Conservation (phyloP, 2,329 filamentous ascomycete genomes). For the Xylariaceae sp. region DNA sequence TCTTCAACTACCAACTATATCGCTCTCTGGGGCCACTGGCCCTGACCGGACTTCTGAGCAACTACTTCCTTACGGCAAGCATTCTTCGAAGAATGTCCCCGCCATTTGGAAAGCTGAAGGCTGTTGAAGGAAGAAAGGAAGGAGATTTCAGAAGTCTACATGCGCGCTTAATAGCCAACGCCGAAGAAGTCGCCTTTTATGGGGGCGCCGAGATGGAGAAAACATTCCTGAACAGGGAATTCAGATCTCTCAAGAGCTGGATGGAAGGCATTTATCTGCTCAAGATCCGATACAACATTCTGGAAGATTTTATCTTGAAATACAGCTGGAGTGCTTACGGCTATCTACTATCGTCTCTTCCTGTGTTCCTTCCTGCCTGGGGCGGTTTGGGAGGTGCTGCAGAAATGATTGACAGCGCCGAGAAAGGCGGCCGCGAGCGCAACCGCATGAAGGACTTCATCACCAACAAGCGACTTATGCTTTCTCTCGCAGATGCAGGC, state of each 20-base stretch:
- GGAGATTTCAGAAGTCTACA: constrained; percentile 92
- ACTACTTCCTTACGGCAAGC: constrained; percentile 92
- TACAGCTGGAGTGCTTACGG: constrained; percentile 99
- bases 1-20: constrained; percentile 98
- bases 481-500: constrained; percentile 92
- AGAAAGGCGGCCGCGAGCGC: constrained; percentile 62
- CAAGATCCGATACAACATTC: constrained; percentile 97
- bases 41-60: constrained; percentile 78
- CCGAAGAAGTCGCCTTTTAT: constrained; percentile 97
- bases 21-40: constrained; percentile 85
- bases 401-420: constrained; percentile 54
- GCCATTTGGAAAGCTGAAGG: constrained; percentile 94
- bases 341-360: constrained; percentile 87
- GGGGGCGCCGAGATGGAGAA: constrained; percentile 94
- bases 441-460: constrained; percentile 98
- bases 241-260: constrained; percentile 88
- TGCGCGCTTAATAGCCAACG: constrained; percentile 88
- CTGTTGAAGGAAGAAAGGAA: constrained; percentile 90
- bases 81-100: constrained; percentile 84
- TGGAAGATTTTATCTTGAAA: constrained; percentile 96
- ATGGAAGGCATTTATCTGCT: constrained; percentile 99
- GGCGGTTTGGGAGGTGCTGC: constrained; percentile 73
- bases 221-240: constrained; percentile 84
- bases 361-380: constrained; percentile 92
- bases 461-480: constrained; percentile 97